These are phyloP conservation scores for Trametes sanguinea DNA, from an alignment of 768 basidiomycete species.

Conservation along the genomic window DNA sequence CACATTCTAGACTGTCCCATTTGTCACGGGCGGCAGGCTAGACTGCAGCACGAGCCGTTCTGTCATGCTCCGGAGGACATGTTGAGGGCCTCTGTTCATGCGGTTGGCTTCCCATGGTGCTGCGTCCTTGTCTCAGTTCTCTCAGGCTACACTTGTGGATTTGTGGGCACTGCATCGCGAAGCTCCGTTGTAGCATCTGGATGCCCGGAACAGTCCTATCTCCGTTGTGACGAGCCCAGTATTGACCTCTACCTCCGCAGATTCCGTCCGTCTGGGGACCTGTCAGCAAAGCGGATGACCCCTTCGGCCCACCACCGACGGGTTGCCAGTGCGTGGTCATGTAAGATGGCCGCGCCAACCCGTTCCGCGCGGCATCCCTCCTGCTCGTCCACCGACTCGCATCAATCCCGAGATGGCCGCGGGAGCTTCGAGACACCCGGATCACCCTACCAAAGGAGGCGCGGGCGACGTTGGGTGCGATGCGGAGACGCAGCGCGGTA, in stretches of 20 bases:
- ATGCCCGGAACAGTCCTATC: background rate
- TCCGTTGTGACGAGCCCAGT: background rate
- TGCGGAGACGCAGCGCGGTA: conserved; percentile 6
- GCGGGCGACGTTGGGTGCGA: background rate
- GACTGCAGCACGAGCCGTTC: background rate
- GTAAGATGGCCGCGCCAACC: conserved; percentile 16
- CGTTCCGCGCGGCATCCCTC: background rate
- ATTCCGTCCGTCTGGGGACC: conserved; percentile 98
- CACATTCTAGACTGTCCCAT: background rate
- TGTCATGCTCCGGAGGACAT: background rate
- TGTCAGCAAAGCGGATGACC: conserved; percentile 89
- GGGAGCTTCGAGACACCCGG: background rate
- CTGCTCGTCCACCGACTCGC: background rate
- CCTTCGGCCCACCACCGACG: conserved; percentile 66
- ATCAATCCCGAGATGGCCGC: background rate
- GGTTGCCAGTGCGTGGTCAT: conserved; percentile 34
- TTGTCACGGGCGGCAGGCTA: background rate
- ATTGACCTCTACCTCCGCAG: conserved; percentile 41
- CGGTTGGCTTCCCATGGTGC: background rate
- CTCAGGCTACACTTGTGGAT: no score
- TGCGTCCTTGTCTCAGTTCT: no score
- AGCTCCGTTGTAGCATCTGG: no score
- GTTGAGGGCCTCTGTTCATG: background rate
- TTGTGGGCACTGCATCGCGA: no score
- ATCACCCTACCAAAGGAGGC: conserved; percentile 3